Percentiles rank a stretch among this genome's conserved stretches.
Evolutionary conservation across 2,329 filamentous ascomycete species (phyloP).

Genomic region (Colletotrichum navitas): DNA sequence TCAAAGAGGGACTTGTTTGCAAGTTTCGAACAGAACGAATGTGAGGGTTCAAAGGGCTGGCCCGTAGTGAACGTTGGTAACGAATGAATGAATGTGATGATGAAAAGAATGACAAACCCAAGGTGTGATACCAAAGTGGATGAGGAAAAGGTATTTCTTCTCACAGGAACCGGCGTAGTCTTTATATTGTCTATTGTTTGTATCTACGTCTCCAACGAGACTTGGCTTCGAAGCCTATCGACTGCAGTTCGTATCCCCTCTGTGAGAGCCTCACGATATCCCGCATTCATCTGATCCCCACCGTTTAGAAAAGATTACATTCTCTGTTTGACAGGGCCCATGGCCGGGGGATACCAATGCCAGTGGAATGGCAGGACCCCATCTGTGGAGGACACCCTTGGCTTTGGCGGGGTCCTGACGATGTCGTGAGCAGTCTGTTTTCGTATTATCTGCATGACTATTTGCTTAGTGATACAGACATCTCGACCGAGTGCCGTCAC

Average conservation of each 20-base stretch:
- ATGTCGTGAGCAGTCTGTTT: not conserved
- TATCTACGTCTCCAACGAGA: not conserved
- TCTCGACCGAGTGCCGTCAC: not conserved
- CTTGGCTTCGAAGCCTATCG: not conserved
- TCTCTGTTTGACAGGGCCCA: not conserved
- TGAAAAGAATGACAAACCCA: slow-evolving; percentile 1
- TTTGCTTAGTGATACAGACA: not conserved
- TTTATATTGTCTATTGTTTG: not conserved
- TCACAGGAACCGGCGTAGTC: not conserved
- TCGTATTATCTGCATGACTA: not conserved
- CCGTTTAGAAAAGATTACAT: not conserved
- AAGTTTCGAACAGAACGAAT: not conserved
- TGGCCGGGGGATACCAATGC: not conserved
- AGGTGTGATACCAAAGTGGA: not conserved
- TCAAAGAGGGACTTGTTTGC: not conserved
- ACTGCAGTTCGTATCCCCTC: not conserved
- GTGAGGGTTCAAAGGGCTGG: not conserved
- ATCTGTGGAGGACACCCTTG: not conserved
- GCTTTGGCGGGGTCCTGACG: not conserved
- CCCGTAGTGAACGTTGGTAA: not conserved
- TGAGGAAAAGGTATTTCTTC: not conserved
- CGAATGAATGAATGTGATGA: not conserved
- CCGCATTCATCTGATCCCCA: not conserved
- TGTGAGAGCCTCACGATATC: not conserved
- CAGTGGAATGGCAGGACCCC: not conserved